Evolutionary conservation across 2,329 filamentous ascomycete species (phyloP), one percentile per base, ranked within the genome.

Genomic region (Penicillium verrucosum): DNA sequence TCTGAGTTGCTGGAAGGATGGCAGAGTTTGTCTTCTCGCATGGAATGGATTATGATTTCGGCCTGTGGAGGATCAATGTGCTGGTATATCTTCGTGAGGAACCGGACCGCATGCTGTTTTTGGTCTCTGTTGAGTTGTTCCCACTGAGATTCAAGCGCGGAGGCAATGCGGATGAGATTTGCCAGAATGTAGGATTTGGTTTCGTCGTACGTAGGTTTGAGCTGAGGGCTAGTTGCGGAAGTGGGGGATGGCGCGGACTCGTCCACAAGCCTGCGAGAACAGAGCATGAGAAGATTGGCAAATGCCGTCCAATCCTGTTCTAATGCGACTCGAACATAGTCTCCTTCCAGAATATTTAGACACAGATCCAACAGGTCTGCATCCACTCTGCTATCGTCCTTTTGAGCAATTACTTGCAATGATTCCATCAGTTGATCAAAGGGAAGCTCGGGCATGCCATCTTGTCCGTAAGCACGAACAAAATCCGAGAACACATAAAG

Each of bases 401-500:
- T 75, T 48, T 68, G 63, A 1, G 70, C 60, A 38, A 74, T 71
- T 36, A 66, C 58, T 23, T 65, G 57, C 25, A 77, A 70, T 27
- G 71, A 73, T 38, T 71, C 68, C 44, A 77, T 64, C 36, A 78
- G 60, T 40, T 62, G 64, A 12, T 71, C 67, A 50, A 77, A 78
- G 6, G 69, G 65, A 52, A 77, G 59, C 44, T 66, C 61, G 8
- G 73, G 74, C 61, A 77, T 73, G 14, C 70, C 70, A 60, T 70
- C 68, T 51, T 75, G 73, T 18, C 73, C 73, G 47, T 75, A 71
- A 27, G 73, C 72, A 44, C 72, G 69, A 47, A 76, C 62, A 41
- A 77, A 66, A 56, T 77, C 75, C 2, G 72, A 70, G 46, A 77
- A 75, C 32, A 74, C 69, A 57, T 76, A 71, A 9, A 77, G 67